phyloP scores from a whole-genome alignment of 192 early-diverging fungal species.

The Coemansia sp. region DNA sequence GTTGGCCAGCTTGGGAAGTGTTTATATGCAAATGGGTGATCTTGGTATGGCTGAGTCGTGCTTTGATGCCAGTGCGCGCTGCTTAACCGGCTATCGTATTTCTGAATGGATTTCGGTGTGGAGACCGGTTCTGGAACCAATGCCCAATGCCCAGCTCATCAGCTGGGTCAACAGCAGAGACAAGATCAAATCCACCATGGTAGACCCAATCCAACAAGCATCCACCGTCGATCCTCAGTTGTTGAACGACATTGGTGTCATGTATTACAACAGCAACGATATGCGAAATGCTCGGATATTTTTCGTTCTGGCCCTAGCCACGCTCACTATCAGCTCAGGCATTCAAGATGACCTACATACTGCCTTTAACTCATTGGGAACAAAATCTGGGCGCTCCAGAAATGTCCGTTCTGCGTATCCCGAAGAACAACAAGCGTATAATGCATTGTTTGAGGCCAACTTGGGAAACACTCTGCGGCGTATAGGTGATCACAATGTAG shows the following conservation, averaged over 20 bases:
- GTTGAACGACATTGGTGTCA: conserved; percentile 37
- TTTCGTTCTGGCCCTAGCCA: conserved; percentile 18
- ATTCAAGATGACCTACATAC: conserved; percentile 19
- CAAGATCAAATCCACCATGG: not conserved
- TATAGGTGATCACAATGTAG: conserved; percentile 12
- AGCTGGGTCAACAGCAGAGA: conserved; percentile 3
- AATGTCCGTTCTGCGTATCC: no score
- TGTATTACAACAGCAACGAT: conserved; percentile 25
- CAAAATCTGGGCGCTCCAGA: not conserved
- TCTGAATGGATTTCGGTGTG: conserved; percentile 23
- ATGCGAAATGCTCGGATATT: conserved; percentile 15
- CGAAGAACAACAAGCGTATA: conserved; percentile 28
- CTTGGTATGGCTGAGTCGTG: conserved; percentile 47
- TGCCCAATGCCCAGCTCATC: conserved; percentile 9
- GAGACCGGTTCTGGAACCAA: conserved; percentile 10
- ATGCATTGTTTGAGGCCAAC: conserved; percentile 30
- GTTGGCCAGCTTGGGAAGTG: conserved; percentile 42
- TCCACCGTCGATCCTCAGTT: conserved; percentile 45
- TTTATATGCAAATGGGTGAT: conserved; percentile 48
- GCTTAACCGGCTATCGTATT: conserved; percentile 27
- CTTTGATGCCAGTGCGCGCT: conserved; percentile 43
- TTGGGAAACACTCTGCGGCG: conserved; percentile 36
- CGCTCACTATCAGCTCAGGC: conserved; percentile 5
- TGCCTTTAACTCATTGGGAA: conserved; percentile 7
- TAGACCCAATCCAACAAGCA: no score